Percentiles rank a stretch among this genome's conserved stretches.
These are phyloP conservation scores for Chalciporus sphaerocephalus DNA, from an alignment of 768 basidiomycete genomes.

Conservation along the genomic window DNA sequence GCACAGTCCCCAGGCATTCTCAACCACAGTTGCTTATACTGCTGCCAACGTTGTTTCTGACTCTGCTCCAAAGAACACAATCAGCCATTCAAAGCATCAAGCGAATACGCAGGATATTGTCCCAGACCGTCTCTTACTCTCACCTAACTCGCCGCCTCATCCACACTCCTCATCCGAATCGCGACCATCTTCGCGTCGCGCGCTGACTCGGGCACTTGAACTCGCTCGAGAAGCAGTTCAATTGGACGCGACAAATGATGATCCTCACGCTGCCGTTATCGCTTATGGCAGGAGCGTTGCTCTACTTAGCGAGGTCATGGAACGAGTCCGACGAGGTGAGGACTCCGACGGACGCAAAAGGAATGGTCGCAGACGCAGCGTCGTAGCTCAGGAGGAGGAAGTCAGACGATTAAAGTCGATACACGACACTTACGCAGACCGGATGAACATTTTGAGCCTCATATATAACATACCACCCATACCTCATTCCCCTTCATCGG, in stretches of 20 bases:
- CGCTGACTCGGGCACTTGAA: constrained; percentile 80
- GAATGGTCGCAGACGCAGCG: constrained; percentile 64
- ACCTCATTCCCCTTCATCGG: constrained; percentile 57
- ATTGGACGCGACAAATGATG: constrained; percentile 83
- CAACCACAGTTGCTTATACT: constrained; percentile 27
- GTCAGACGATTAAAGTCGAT: constrained; percentile 82
- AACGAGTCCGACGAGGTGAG: constrained; percentile 80
- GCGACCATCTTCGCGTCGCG: constrained; percentile 72
- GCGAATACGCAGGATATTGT: constrained; percentile 37
- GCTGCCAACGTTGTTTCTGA: constrained; percentile 50
- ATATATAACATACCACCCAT: constrained; percentile 83
- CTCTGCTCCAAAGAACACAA: constrained; percentile 51
- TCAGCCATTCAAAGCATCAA: constrained; percentile 24
- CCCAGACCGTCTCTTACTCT: constrained; percentile 42
- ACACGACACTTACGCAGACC: constrained; percentile 92
- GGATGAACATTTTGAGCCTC: constrained; percentile 87
- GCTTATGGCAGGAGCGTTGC: constrained; percentile 87
- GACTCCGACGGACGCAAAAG: constrained; percentile 65
- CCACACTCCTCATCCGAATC: constrained; percentile 44
- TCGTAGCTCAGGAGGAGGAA: constrained; percentile 90
- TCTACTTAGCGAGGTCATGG: constrained; percentile 89
- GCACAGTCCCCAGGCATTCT: constrained; percentile 26
- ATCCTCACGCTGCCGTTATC: constrained; percentile 82
- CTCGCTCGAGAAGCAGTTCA: constrained; percentile 87
- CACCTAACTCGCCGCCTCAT: constrained; percentile 41